Conservation (phyloP, 371 early-diverging fungal genomes). For the Mortierella sp. region DNA sequence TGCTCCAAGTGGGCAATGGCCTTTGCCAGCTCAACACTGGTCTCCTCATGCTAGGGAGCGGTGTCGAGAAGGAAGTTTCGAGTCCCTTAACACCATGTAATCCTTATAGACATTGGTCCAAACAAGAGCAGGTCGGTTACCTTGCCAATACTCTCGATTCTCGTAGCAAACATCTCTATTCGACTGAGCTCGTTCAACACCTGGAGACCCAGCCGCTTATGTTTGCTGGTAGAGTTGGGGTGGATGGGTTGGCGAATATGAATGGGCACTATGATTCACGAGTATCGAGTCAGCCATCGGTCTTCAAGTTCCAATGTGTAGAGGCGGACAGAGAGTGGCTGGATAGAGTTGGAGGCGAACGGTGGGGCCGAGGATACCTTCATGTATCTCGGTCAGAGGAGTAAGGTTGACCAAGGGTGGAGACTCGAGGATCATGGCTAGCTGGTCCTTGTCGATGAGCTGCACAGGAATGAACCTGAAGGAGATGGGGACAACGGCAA, state of each 20-base stretch:
- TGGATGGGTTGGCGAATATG: slow-evolving; percentile 49
- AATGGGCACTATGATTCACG: slow-evolving; percentile 31
- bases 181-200: slow-evolving; percentile 52
- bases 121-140: slow-evolving; percentile 19
- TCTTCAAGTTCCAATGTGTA: background rate
- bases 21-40: slow-evolving; percentile 22
- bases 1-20: slow-evolving; percentile 44
- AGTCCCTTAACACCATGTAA: background rate
- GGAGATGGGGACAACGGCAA: background rate
- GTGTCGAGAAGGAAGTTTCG: background rate
- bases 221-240: slow-evolving; percentile 50
- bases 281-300: background rate
- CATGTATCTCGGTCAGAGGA: slow-evolving; percentile 38
- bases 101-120: too few relatives aligned
- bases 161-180: slow-evolving; percentile 46
- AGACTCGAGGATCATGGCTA: slow-evolving; percentile 37
- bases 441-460: background rate
- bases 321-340: background rate
- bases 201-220: slow-evolving; percentile 48
- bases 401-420: slow-evolving; percentile 50
- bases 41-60: slow-evolving; percentile 33
- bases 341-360: background rate
- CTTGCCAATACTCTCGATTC: slow-evolving; percentile 43
- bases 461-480: background rate
- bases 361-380: slow-evolving; percentile 25